Percentiles rank a stretch among this genome's conserved stretches.
Evolutionary conservation across 495 filamentous ascomycete genomes (phyloP).

Genomic region (Lasiosphaeria miniovina): DNA sequence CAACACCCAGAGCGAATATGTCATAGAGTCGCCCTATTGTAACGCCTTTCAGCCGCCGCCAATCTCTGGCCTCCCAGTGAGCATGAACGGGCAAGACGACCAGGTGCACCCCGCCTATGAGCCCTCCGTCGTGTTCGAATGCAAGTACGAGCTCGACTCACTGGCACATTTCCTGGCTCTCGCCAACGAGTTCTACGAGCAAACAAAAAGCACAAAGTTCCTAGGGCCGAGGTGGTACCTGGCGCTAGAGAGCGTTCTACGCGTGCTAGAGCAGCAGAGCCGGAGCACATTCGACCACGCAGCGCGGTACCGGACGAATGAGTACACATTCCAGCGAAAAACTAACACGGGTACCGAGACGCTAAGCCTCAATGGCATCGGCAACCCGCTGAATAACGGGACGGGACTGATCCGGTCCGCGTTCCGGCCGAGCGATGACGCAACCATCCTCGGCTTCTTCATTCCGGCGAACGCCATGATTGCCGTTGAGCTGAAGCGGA

Average conservation of each 20-base stretch:
- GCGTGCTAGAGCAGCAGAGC: conserved; percentile 73
- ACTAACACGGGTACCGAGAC: conserved; percentile 89
- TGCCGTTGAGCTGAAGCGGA: conserved; percentile 80
- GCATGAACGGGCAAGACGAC: conserved; percentile 75
- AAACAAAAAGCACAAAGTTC: conserved; percentile 74
- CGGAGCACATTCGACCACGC: conserved; percentile 71
- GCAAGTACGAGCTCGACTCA: conserved; percentile 98
- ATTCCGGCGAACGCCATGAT: conserved; percentile 97
- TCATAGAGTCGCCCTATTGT: conserved; percentile 94
- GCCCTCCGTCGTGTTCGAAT: conserved; percentile 84
- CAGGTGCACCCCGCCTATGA: conserved; percentile 84
- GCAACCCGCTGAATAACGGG: conserved; percentile 82
- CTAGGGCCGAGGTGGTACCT: conserved; percentile 74
- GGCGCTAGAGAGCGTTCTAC: conserved; percentile 71
- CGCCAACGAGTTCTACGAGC: conserved; percentile 78
- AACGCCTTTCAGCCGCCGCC: conserved; percentile 96
- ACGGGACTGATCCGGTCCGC: conserved; percentile 88
- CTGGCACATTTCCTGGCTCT: conserved; percentile 87
- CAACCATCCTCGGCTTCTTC: conserved; percentile 93
- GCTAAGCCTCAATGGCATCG: conserved; percentile 72
- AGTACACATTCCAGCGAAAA: conserved; percentile 80
- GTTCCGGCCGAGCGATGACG: conserved; percentile 95
- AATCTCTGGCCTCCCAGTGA: conserved; percentile 66
- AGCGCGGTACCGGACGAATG: conserved; percentile 63
- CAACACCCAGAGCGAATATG: conserved; percentile 92